Base-by-base conservation (phyloP, 2,329 filamentous ascomycete species). In the Conoideocrella luteorostrata region DNA sequence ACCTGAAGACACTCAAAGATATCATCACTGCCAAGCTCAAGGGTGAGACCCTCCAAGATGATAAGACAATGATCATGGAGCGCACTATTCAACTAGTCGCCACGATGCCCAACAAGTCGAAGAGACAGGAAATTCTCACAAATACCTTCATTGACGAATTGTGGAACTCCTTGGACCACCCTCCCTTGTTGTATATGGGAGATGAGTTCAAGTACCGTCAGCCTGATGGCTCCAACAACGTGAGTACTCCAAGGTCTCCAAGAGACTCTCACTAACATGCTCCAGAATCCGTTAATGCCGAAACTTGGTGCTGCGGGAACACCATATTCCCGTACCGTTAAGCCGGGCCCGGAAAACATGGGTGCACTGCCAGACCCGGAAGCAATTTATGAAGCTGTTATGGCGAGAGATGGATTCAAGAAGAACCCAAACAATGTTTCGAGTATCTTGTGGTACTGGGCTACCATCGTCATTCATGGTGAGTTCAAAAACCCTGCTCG, bases 61-160 rank as follows among this genome's bases (percentile, higher is more conserved):
- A 91, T 66, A 86, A 84, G 65, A 85, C 81, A 2, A 85, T 87
- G 71, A 68, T 88, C 35, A 86, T 88, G 79, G 85, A 88, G 61
- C 71, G 78, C 7, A 72, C 84, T 5, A 87, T 88, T 47, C 77
- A 82, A 67, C 69, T 88, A 13, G 82, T 87, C 5, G 73, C 81
- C 11, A 75, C 74, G 24, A 68, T 88, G 26, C 82, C 82, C 1
- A 64, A 73, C 39, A 68, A 74, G 43, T 88, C 84, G 2, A 76
- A 75, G 52, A 71, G 75, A 21, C 72, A 84, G 9, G 68, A 74
- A 33, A 66, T 80, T 41, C 67, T 89, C 38, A 88, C 84, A 7
- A 80, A 84, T 53, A 62, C 65, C 36, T 84, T 90, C 54, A 71
- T 90, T 40, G 73, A 78, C 41, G 71, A 82, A 60, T 71, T 90